Evolutionary conservation across 2,329 filamentous ascomycete species (phyloP).

Genomic region (Aspergillus ochraceus): DNA sequence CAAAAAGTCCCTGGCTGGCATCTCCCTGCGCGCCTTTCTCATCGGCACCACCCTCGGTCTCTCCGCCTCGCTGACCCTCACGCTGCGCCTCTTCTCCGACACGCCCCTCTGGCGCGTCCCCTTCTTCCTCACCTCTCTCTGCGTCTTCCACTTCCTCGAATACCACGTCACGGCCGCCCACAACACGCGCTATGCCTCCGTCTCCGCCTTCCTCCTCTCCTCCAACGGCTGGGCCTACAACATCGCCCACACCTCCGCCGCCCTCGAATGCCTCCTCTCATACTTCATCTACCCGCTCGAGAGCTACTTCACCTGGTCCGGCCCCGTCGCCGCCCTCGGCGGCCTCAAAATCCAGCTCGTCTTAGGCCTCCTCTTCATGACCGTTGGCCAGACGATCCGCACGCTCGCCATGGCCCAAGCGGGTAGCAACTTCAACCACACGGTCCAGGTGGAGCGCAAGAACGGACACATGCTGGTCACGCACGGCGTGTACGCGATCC

Average conservation of each 20-base stretch:
- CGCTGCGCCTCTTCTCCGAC: slow-evolving; percentile 23
- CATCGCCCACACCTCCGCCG: slow-evolving; percentile 74
- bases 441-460: slow-evolving; percentile 68
- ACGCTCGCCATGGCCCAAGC: slow-evolving; percentile 87
- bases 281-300: slow-evolving; percentile 26
- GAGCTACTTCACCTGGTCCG: slow-evolving; percentile 50
- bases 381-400: slow-evolving; percentile 71
- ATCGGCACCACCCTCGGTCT: slow-evolving; percentile 44
- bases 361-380: slow-evolving; percentile 64
- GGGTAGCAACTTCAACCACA: slow-evolving; percentile 88
- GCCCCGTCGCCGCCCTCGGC: slow-evolving; percentile 26
- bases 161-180: slow-evolving; percentile 85
- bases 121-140: slow-evolving; percentile 59
- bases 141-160: slow-evolving; percentile 92
- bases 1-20: slow-evolving; percentile 44
- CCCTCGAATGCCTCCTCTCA: slow-evolving; percentile 65
- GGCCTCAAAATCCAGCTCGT: slow-evolving; percentile 36
- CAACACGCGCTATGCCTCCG: slow-evolving; percentile 72
- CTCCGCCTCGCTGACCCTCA: slow-evolving; percentile 28
- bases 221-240: slow-evolving; percentile 84
- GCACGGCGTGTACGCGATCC: slow-evolving; percentile 70
- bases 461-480: slow-evolving; percentile 80
- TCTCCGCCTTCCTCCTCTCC: slow-evolving; percentile 78
- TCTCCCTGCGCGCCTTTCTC: slow-evolving; percentile 47
- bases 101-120: slow-evolving; percentile 57